Base-by-base conservation (phyloP, 1,139 yeast genomes). In the Suhomyces chickasaworum region DNA sequence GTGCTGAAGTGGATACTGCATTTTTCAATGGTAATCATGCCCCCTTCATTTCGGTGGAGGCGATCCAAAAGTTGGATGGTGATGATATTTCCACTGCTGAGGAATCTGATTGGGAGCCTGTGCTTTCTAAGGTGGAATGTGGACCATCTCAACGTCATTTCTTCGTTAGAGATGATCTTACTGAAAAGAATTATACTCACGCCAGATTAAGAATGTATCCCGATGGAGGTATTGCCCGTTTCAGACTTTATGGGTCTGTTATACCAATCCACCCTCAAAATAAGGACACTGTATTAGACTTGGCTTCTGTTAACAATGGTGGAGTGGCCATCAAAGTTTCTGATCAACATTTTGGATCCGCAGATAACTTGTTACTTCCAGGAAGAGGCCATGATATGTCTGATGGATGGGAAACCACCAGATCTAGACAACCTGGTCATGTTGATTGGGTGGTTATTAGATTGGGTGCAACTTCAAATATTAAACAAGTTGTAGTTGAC, bases 321-420 rank as follows among this genome's bases (percentile, higher is more conserved):
- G 98, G 96, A 53, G 90, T 89, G 33, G 95, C 95, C 27, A 80
- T 88, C 37, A 73, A 80, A 17, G 81, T 80, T 55, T 86, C 96
- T 1, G 97, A 91, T 68, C 96, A 91, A 69, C 97, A 90, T 68
- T 91, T 91, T 61, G 96, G 97, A 33, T 78, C 90, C 36, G 96
- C 91, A 33, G 95, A 87, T 64, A 91, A 91, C 68, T 73, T 91
- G 54, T 71, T 91, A 48, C 75, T 93, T 48, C 97, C 97, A 3
- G 98, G 98, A 9, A 81, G 97, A 52, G 99, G 99, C 40, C 81
- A 77, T 56, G 97, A 91, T 66, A 91, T 93, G 98, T 83, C 95
- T 40, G 97, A 93, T 61, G 99, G 99, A 13, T 91, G 98, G 98
- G 98, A 91, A 66, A 91, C 98, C n/a, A 81, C 81, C 56, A 81